Evolutionary conservation across 2,329 filamentous ascomycete genomes (phyloP).

Genomic region (Chaetomium sp.): DNA sequence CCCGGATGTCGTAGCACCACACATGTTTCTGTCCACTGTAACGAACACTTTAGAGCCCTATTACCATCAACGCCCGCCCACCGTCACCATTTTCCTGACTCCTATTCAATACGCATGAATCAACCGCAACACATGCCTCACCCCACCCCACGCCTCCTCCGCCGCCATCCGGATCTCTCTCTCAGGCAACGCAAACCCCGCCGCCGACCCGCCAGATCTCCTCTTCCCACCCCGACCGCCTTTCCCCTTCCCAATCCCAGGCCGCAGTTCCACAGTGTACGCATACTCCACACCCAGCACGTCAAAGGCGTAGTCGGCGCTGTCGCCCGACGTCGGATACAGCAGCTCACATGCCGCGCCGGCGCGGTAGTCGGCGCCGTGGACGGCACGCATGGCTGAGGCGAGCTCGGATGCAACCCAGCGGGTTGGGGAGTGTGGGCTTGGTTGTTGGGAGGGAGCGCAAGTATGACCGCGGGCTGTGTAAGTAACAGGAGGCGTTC

Average conservation of each 20-base stretch:
- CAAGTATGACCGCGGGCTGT: background rate
- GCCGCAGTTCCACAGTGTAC: slow-evolving; percentile 20
- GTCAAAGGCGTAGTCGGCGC: slow-evolving; percentile 36
- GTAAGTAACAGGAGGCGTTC: background rate
- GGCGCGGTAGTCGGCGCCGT: slow-evolving; percentile 34
- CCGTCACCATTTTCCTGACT: too few species aligned
- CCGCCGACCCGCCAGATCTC: background rate
- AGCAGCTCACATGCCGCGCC: slow-evolving; percentile 26
- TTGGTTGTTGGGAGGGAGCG: background rate
- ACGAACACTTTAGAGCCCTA: too few species aligned
- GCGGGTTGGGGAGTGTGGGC: slow-evolving; percentile 34
- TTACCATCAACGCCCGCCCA: too few species aligned
- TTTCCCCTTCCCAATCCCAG: background rate
- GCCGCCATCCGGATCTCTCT: slow-evolving; percentile 1
- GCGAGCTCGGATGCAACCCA: slow-evolving; percentile 42
- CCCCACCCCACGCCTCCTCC: slow-evolving; percentile 7
- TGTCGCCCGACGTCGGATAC: slow-evolving; percentile 20
- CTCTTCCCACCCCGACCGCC: background rate
- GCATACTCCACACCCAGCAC: slow-evolving; percentile 17
- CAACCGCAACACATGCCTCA: slow-evolving; percentile 3
- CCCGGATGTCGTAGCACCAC: too few species aligned
- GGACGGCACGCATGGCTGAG: slow-evolving; percentile 42
- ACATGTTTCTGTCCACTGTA: too few species aligned
- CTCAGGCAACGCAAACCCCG: slow-evolving; percentile 8
- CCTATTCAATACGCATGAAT: background rate